Base-by-base conservation (phyloP, 2,329 filamentous ascomycete species). In the Alternaria consortialis region DNA sequence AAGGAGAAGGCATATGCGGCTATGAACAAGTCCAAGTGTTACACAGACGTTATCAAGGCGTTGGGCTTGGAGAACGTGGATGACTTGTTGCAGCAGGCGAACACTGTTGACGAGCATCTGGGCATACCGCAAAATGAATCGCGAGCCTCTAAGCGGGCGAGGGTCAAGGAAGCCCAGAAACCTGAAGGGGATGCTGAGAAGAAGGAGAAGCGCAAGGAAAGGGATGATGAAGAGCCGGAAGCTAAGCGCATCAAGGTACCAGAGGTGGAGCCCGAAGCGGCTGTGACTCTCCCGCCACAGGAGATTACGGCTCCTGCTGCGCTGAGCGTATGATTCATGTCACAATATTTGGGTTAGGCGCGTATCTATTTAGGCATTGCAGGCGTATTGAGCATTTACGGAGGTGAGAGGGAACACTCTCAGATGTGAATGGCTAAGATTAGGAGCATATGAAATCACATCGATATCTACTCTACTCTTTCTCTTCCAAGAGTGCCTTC, bases 1-100 rank as follows among this genome's bases (percentile, higher is more conserved):
- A 96, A 93, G 77, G 83, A 87, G 48, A 82, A 86, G 39, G 83
- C 82, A 1, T 91, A 90, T 75, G 84, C 85, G 60, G 78, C 83
- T 4, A 84, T 95, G 68, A 88, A 87, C 63, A 79, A 82, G 47
- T 85, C 86, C 62, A 93, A 90, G 80, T 90, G 86, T 68, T 97
- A 97, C 73, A 81, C 80, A 8, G 88, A 91, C 53, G 78, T 90
- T 2, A 91, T 93, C 72, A 83, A 88, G 58, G 80, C 85, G 1
- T 79, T 98, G 31, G 87, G 84, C 0, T 84, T 92, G 36, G 84
- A 88, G 2, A 84, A 90, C 58, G 84, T 91, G 27, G 85, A 88
- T 1, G 84, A 89, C 62, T 78, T 96, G 44, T 71, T 88, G 20
- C 85, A 87, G 32, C 79, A 83, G 61, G 94, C 94, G 0, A 83